Evolutionary conservation across 306 rosid species (phyloP), one percentile per base, ranked within the genome.

Genomic region (Acacia melanoxylon): DNA sequence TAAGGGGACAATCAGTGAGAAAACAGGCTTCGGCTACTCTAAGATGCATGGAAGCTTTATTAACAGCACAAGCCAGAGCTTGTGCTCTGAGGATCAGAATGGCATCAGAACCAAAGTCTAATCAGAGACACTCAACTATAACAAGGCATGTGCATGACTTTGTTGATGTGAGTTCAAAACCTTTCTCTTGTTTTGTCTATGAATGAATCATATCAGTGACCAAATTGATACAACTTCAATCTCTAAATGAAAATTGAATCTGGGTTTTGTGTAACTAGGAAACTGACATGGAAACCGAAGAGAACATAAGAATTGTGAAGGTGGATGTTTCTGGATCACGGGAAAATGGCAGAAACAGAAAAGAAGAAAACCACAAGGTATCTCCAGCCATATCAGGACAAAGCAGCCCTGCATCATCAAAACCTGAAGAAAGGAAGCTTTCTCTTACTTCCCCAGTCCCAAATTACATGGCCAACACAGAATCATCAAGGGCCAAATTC

Each of bases 391-490:
- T 91, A 52, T 91, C 97, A 68, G 88, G 90, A 7, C 94, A 89
- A 46, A 91, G 85, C 80, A 93, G 95, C 75, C 97, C 98, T 1
- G 91, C 94, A 59, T 87, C 94, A 59, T 86, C 91, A 51, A 92
- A 80, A 89, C 66, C 85, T 2, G 99, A 89, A 6, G 85, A 86
- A 8, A n/a, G 8, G 31, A 87, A 86, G 63, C 82, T 84, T 40
- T 93, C 88, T 10, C 91, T 89, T 31, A 82, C 91, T 13, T 92
- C 93, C 25, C 92, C 94, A 15, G 91, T 75, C 74, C 99, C 99
- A 66, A 93, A 84, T 78, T 93, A 95, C 89, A 95, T 95, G 99
- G 92, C 99, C 17, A 93, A 95, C 66, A 95, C 99, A 6, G 90
- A 92, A 85, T 95, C 99, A 40, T 92, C 98, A 31, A 92, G 83